phyloP scores from a whole-genome alignment of 768 basidiomycete genomes.

The Trametes villosa region DNA sequence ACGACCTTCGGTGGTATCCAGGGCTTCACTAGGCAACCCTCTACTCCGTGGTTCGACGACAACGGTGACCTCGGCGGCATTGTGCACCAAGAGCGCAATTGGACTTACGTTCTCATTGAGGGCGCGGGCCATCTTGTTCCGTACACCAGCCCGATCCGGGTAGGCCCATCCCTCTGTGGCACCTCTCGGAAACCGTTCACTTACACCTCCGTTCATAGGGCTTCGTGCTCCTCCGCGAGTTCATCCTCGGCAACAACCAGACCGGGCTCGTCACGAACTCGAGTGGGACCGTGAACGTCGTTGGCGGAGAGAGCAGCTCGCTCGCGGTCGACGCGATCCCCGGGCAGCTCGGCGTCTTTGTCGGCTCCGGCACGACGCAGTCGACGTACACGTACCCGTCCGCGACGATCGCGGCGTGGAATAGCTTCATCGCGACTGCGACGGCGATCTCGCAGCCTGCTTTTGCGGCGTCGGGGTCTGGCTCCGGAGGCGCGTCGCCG shows the following conservation, averaged over 20 bases:
- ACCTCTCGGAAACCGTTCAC: background rate
- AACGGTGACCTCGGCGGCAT: slow-evolving; percentile 64
- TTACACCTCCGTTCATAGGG: slow-evolving; percentile 45
- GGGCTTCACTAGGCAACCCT: slow-evolving; percentile 71
- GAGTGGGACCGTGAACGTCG: slow-evolving; percentile 36
- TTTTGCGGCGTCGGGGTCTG: background rate
- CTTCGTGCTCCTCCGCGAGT: slow-evolving; percentile 64
- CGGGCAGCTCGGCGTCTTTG: slow-evolving; percentile 59
- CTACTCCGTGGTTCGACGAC: slow-evolving; percentile 70
- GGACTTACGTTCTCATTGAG: slow-evolving; percentile 45
- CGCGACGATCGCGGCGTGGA: slow-evolving; percentile 40
- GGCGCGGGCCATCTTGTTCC: slow-evolving; percentile 48
- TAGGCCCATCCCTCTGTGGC: slow-evolving; percentile 44
- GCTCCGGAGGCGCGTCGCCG: background rate
- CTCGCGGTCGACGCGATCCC: slow-evolving; percentile 53
- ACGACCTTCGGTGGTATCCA: slow-evolving; percentile 79
- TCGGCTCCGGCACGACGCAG: slow-evolving; percentile 45
- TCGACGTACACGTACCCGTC: slow-evolving; percentile 31
- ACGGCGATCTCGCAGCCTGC: slow-evolving; percentile 11
- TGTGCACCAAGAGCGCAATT: slow-evolving; percentile 74
- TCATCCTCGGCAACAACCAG: slow-evolving; percentile 63
- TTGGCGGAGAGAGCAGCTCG: slow-evolving; percentile 55
- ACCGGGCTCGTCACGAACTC: slow-evolving; percentile 56
- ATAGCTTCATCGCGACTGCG: slow-evolving; percentile 34
- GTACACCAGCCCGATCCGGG: slow-evolving; percentile 43